These are phyloP conservation scores for Sugiyamaella americana DNA, from an alignment of 805 yeast species.

Conservation along the genomic window DNA sequence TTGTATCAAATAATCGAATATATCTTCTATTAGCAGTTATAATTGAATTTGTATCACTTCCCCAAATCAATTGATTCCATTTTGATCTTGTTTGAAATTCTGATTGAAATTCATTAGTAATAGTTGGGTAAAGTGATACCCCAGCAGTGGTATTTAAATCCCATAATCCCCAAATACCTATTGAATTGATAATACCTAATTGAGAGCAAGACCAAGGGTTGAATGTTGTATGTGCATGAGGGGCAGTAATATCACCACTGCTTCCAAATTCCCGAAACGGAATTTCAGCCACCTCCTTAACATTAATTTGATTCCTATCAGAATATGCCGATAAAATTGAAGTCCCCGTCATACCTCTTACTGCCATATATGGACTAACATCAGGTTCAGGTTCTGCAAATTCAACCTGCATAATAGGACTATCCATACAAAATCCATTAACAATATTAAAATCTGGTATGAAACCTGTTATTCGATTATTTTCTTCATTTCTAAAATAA, in stretches of 20 bases:
- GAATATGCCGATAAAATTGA: background rate
- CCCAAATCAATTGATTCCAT: background rate
- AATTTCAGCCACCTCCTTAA: background rate
- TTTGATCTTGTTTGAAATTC: background rate
- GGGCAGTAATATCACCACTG: too few relatives aligned
- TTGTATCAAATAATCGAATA: slow-evolving; percentile 11
- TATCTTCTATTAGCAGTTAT: background rate
- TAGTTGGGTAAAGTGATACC: background rate
- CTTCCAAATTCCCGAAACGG: background rate
- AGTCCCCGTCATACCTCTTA: slow-evolving; percentile 17
- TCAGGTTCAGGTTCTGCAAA: slow-evolving; percentile 15
- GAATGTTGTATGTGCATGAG: background rate
- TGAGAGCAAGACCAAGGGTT: background rate
- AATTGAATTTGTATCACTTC: background rate
- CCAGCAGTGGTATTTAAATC: background rate
- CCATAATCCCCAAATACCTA: background rate
- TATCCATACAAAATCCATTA: slow-evolving; percentile 8
- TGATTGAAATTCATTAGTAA: background rate
- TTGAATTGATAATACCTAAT: background rate
- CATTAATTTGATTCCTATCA: background rate
- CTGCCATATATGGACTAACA: slow-evolving; percentile 14
- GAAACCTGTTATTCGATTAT: too few relatives aligned
- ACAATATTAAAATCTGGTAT: slow-evolving; percentile 5
- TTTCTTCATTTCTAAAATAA: too few relatives aligned
- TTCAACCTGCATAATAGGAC: slow-evolving; percentile 15